These are phyloP conservation scores for Albizia julibrissin DNA, from an alignment of 306 rosid genomes.

Conservation along the genomic window DNA sequence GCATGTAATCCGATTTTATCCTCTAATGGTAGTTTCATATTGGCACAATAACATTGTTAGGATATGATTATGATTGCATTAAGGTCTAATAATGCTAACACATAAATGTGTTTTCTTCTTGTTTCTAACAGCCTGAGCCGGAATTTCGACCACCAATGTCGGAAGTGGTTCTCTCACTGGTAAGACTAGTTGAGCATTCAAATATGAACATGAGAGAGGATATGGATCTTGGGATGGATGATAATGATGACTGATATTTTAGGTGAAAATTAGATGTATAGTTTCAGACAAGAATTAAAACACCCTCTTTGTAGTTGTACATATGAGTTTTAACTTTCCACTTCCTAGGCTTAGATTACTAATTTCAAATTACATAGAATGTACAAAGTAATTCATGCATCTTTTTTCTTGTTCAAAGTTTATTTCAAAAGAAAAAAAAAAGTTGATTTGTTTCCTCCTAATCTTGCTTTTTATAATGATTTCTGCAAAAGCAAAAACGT, in stretches of 20 bases:
- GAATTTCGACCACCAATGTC: slow-evolving; percentile 78
- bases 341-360: background rate
- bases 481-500: too few relatives aligned
- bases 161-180: slow-evolving; percentile 77
- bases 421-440: background rate
- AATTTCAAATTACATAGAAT: slow-evolving; percentile 3
- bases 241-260: slow-evolving; percentile 33
- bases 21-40: background rate
- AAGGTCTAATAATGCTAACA: background rate
- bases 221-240: slow-evolving; percentile 56
- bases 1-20: background rate
- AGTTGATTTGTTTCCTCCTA: background rate
- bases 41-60: background rate
- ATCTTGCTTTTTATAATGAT: background rate
- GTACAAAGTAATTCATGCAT: background rate
- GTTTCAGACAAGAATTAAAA: background rate
- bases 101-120: background rate
- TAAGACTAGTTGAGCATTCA: slow-evolving; percentile 61
- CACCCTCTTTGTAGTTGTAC: background rate
- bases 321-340: background rate
- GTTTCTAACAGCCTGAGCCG: slow-evolving; percentile 54
- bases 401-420: background rate
- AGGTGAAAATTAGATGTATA: background rate
- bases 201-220: slow-evolving; percentile 62
- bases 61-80: background rate